These are phyloP conservation scores for Diutina mesorugosa DNA, from an alignment of 1,139 yeast genomes.

Conservation along the genomic window DNA sequence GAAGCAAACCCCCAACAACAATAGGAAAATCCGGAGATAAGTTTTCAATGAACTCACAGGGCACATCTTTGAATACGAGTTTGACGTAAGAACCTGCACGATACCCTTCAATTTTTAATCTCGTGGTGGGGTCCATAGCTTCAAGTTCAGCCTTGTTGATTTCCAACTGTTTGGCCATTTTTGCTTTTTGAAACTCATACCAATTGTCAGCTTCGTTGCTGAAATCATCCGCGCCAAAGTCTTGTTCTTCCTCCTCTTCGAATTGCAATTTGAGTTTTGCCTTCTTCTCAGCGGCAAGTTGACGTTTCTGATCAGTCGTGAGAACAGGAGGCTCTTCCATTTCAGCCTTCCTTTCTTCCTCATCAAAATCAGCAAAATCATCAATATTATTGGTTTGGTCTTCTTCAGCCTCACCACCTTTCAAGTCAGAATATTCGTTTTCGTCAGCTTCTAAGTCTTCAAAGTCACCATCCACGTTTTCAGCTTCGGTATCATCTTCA, in stretches of 20 bases:
- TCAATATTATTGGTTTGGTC: not conserved
- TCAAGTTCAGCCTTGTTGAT: conserved; percentile 75
- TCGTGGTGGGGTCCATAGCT: conserved; percentile 59
- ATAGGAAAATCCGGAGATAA: conserved; percentile 80
- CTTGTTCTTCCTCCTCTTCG: conserved; percentile 81
- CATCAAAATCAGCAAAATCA: conserved; percentile 13
- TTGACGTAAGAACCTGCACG: conserved; percentile 92
- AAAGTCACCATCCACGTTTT: conserved; percentile 32
- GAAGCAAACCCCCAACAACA: conserved; percentile 78
- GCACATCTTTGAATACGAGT: conserved; percentile 68
- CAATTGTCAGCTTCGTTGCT: conserved; percentile 83
- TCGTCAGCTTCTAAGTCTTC: conserved; percentile 42
- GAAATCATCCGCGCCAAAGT: conserved; percentile 60
- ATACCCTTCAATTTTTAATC: conserved; percentile 80
- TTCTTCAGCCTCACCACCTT: conserved; percentile 17
- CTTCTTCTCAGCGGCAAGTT: conserved; percentile 75
- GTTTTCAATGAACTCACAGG: conserved; percentile 83
- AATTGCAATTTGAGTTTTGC: conserved; percentile 81
- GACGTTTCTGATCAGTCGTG: conserved; percentile 59
- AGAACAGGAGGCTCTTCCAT: conserved; percentile 24
- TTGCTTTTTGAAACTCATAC: conserved; percentile 95
- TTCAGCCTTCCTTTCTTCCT: conserved; percentile 8
- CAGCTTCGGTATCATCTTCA: conserved; percentile 29
- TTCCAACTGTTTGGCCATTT: conserved; percentile 91
- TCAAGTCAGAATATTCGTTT: conserved; percentile 11